Evolutionary conservation across 495 filamentous ascomycete species (phyloP).

Genomic region (Letharia lupina): DNA sequence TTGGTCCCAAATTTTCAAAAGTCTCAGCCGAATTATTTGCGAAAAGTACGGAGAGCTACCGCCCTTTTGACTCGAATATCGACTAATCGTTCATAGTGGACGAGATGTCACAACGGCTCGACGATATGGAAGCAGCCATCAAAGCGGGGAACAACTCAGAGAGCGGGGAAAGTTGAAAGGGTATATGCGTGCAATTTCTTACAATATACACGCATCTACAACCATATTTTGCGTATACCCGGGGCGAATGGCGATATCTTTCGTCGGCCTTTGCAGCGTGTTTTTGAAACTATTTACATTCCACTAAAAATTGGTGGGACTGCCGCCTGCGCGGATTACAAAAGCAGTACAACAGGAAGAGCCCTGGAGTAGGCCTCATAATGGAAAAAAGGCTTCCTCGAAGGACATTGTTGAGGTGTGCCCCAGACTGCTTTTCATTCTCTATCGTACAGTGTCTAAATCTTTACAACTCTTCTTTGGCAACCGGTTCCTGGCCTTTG

Average conservation of each 20-base stretch:
- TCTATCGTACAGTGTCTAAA: conserved; percentile 2
- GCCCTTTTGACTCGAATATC: conserved; percentile 1
- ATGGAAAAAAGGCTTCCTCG: not conserved
- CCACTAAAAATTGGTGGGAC: too few relatives aligned
- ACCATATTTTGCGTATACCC: not conserved
- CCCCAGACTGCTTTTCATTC: not conserved
- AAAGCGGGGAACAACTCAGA: conserved; percentile 41
- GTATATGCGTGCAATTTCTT: not conserved
- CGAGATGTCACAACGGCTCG: conserved; percentile 84
- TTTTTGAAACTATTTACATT: too few relatives aligned
- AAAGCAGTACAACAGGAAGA: not conserved
- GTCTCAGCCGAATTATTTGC: conserved; percentile 78
- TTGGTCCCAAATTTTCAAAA: conserved; percentile 74
- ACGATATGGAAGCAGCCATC: conserved; percentile 74
- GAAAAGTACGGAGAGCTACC: conserved; percentile 55
- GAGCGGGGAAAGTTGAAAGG: conserved; percentile 4
- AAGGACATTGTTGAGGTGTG: not conserved
- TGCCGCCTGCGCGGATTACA: not conserved
- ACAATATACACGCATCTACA: not conserved
- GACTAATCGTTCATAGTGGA: conserved; percentile 55
- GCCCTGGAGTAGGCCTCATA: not conserved
- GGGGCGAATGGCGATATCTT: not conserved
- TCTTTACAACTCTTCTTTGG: conserved; percentile 48
- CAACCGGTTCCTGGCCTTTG: conserved; percentile 34
- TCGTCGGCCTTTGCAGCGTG: not conserved